phyloP scores from a whole-genome alignment of 2,329 filamentous ascomycete genomes.

The Diaporthe velutina region DNA sequence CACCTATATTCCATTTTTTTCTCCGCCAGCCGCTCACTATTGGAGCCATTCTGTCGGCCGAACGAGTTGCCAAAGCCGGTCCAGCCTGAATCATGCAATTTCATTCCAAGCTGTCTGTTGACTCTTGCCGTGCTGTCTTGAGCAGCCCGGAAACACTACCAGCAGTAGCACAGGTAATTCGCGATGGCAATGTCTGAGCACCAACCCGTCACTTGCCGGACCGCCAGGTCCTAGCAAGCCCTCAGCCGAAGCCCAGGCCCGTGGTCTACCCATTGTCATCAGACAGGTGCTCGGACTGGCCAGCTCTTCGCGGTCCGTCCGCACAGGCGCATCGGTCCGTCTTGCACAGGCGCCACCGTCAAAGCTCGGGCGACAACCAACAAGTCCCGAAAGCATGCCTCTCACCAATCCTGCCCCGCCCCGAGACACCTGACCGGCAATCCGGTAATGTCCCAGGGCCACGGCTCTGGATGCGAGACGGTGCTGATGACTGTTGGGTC shows the following conservation, averaged over 20 bases:
- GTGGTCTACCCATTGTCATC: neutral
- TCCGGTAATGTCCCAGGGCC: constrained; percentile 23
- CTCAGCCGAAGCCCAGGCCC: neutral
- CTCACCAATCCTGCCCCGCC: constrained; percentile 14
- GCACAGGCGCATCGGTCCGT: constrained; percentile 25
- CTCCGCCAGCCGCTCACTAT: neutral
- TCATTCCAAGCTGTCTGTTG: neutral
- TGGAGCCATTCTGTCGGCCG: constrained; percentile 2
- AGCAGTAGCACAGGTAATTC: neutral
- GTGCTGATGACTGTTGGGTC: neutral
- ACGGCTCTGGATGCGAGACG: constrained; percentile 22
- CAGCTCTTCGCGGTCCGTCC: constrained; percentile 1
- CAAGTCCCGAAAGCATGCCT: constrained; percentile 13
- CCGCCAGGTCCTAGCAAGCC: neutral
- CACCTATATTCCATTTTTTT: constrained; percentile 12
- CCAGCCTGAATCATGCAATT: neutral
- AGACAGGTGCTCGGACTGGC: constrained; percentile 12
- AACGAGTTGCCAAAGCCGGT: constrained; percentile 9
- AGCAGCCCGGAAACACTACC: neutral
- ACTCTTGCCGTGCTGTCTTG: constrained; percentile 7
- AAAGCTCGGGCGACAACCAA: constrained; percentile 16
- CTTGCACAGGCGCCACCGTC: neutral
- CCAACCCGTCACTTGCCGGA: neutral
- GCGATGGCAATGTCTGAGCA: neutral
- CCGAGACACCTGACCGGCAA: constrained; percentile 15